Base-by-base conservation (phyloP, 1,284 basidiomycete species). In the Puccinia polysora region DNA sequence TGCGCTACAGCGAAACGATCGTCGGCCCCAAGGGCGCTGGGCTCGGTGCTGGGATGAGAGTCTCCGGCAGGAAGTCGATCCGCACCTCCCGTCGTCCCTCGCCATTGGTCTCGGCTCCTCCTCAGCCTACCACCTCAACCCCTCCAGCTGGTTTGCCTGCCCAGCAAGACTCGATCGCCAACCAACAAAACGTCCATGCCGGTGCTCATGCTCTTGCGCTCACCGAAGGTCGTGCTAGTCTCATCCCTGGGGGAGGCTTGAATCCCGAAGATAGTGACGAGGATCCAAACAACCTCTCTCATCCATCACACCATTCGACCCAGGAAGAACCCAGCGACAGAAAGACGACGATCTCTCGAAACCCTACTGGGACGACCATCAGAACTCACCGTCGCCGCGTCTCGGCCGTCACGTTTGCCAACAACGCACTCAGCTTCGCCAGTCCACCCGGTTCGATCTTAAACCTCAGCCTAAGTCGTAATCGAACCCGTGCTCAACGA, bases 1-100 rank as follows among this genome's bases (percentile, higher is more conserved):
- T 94, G 74, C 89, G 87, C 76, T 88, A 93, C 78, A 89, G 88
- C 4, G 86, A 88, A 76, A 95, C 91, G 0, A 94, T 95, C 77
- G 87, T 92, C 84, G 88, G 85, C 1, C 64, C 64, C 15, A 83
- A 84, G 15, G 83, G 80, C 1, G 79, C 84, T 36, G 82, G 83
- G 0, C 87, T 87, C 3, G 86, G 84, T 0, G 80, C 86, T 0
- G 89, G 89, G 0, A 84, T 90, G 81, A 83, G 88, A 25, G 86
- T 89, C 4, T 81, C 83, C 18, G 88, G 83, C 3, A 84, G 85
- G 73, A 65, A 53, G 34, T 53, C 62, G 15, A 50, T 65, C 47
- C 8, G 62, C 49, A 34, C 25, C 28, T 65, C 62, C 4, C 23
- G 32, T 18, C 63, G 20, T 52, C 30, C 43, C 34, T 36, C 47